Percentiles rank a stretch among this genome's conserved stretches.
These are phyloP conservation scores for Syzygium aromaticum DNA, from an alignment of 345 rosid genomes.

Conservation along the genomic window DNA sequence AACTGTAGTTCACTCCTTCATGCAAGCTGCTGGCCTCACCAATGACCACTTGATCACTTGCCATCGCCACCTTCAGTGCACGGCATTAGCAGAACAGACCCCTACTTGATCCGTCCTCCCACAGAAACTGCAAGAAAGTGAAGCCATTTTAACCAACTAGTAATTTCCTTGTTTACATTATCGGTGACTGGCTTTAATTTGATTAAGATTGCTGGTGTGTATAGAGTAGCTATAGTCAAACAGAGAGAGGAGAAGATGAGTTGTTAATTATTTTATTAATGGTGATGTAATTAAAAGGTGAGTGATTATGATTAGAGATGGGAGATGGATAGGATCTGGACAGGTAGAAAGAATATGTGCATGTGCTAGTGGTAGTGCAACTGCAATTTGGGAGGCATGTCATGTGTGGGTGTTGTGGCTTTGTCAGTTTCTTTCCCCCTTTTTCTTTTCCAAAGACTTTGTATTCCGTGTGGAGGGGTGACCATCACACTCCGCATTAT, in stretches of 20 bases:
- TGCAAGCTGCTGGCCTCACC: slow-evolving; percentile 65
- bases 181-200: background rate
- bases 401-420: background rate
- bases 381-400: background rate
- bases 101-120: background rate
- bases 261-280: background rate
- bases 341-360: background rate
- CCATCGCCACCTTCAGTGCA: slow-evolving; percentile 39
- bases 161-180: background rate
- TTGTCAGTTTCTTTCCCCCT: background rate
- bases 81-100: background rate
- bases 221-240: background rate
- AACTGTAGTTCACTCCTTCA: slow-evolving; percentile 54
- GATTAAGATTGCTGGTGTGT: background rate
- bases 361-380: background rate
- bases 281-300: background rate
- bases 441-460: background rate
- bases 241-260: background rate
- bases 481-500: background rate
- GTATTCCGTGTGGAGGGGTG: background rate
- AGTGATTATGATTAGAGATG: background rate
- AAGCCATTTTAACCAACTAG: background rate
- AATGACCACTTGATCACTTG: slow-evolving; percentile 56
- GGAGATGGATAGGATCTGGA: background rate
- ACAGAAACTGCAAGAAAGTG: background rate